Evolutionary conservation across 2,329 filamentous ascomycete genomes (phyloP), one percentile per base, ranked within the genome.

Genomic region (Ophiocordyceps australis): DNA sequence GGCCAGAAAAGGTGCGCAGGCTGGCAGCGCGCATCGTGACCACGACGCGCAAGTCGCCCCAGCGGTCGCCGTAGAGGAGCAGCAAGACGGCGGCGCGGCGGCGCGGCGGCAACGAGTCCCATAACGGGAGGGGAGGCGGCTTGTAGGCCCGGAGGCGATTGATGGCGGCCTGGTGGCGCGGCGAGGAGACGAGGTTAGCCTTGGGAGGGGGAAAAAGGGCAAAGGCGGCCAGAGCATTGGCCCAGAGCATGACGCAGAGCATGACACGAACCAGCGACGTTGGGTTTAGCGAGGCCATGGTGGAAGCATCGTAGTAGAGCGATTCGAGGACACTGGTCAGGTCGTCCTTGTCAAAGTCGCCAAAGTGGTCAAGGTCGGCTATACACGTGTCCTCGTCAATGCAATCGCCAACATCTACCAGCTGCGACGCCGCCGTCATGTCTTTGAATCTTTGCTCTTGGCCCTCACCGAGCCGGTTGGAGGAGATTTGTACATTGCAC

Each of bases 11-110:
- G 40, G 58, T 74, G 30, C 71, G 55, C 36, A 77, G 46, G 22
- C 56, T 68, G 12, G 67, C 60, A 11, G 72, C 69, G 26, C 72
- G 64, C 65, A 76, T 74, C 11, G 72, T 77, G 31, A 77, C 60
- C 17, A 77, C 72, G 26, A 76, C 68, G 12, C 70, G 67, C 31
- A 95, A 55, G 37, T 92, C 78, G 21, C 86, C 86, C 33, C 65
- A 59, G 22, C 66, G 65, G 49, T 94, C 86, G 19, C 83, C 81
- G 46, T 89, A 94, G 2, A 95, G 64, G 27, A 95, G 63, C 25
- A 95, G 65, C 28, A 95, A 55, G 21, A 95, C 86, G 14, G 86
- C 85, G 10, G 86, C 86, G 36, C 83, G 71, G 33, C 80, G 68
- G 35, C 58, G 66, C 10, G 62, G 50, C 3, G 71, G 70, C 16